Evolutionary conservation across 2,329 filamentous ascomycete species (phyloP).

Genomic region (Nemania diffusa): DNA sequence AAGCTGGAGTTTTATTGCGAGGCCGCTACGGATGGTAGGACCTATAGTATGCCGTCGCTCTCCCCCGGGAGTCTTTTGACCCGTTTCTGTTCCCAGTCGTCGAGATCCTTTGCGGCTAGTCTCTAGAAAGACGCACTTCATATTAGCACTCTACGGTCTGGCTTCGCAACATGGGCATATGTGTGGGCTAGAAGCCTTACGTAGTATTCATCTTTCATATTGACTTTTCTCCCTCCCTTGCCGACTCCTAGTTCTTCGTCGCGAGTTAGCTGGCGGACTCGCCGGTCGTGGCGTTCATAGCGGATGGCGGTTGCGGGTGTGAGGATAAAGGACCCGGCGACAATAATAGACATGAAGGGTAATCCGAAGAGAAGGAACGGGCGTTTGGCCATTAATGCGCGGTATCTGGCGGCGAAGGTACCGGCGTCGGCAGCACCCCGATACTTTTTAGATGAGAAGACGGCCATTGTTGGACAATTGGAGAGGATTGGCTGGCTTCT

Average conservation of each 20-base stretch:
- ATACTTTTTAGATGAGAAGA: conserved; percentile 78
- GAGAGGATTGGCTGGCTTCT: background rate
- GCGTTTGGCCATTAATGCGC: conserved; percentile 76
- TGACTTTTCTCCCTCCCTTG: conserved; percentile 74
- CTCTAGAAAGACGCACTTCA: conserved; percentile 61
- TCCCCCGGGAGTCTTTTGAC: conserved; percentile 91
- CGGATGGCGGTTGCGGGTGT: conserved; percentile 93
- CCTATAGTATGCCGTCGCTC: conserved; percentile 80
- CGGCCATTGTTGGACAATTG: conserved; percentile 59
- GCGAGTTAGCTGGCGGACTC: conserved; percentile 83
- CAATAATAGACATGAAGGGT: conserved; percentile 89
- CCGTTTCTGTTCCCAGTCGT: conserved; percentile 96
- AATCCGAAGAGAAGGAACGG: conserved; percentile 95
- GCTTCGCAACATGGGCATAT: background rate
- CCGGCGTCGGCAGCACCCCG: conserved; percentile 72
- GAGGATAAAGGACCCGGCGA: conserved; percentile 91
- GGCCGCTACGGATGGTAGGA: background rate
- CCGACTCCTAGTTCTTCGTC: conserved; percentile 89
- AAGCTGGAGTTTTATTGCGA: background rate
- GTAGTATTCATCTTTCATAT: conserved; percentile 88
- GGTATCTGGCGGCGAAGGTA: conserved; percentile 80
- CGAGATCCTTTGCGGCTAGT: conserved; percentile 87
- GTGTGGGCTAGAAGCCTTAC: conserved; percentile 59
- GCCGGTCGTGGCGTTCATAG: conserved; percentile 92
- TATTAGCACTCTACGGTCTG: conserved; percentile 17